A percentile compares a stretch with the other conserved stretches of the same genome.
phyloP scores from a whole-genome alignment of 495 filamentous ascomycete species.

The Evansstolkia leycettana region DNA sequence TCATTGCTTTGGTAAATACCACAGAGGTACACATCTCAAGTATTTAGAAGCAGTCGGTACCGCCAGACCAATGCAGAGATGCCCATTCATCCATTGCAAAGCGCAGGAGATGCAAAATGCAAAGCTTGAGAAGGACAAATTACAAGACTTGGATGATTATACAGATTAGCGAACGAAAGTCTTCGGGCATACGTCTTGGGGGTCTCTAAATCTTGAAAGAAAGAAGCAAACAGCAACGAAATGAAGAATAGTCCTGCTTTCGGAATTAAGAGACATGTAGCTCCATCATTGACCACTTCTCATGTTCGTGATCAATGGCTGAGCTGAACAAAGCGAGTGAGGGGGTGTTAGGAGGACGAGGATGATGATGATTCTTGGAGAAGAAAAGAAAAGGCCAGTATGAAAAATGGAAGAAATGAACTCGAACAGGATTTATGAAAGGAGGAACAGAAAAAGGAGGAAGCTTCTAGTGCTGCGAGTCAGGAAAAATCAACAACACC shows the following conservation, averaged over 20 bases:
- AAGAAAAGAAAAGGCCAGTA: constrained; percentile 8
- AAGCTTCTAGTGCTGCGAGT: constrained; percentile 31
- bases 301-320: constrained; percentile 3
- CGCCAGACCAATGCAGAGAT: too few relatives aligned
- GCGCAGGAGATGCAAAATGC: background rate
- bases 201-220: constrained; percentile 7
- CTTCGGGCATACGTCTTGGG: constrained; percentile 5
- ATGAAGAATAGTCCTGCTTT: constrained; percentile 11
- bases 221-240: constrained; percentile 7
- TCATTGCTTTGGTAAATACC: too few relatives aligned
- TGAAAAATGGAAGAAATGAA: constrained; percentile 17
- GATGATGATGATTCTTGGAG: background rate
- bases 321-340: constrained; percentile 4
- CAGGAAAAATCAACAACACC: constrained; percentile 17
- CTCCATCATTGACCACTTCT: constrained; percentile 12
- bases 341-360: constrained; percentile 1
- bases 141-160: constrained; percentile 6
- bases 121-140: background rate
- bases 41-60: too few relatives aligned
- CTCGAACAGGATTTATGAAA: constrained; percentile 5
- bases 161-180: constrained; percentile 6
- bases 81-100: too few relatives aligned
- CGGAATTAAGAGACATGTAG: constrained; percentile 18
- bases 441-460: constrained; percentile 4
- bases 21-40: too few relatives aligned